A percentile compares a stretch with the other conserved stretches of the same genome.
Conservation (phyloP, 148 eudicot species). For the Fagopyrum tataricum region DNA sequence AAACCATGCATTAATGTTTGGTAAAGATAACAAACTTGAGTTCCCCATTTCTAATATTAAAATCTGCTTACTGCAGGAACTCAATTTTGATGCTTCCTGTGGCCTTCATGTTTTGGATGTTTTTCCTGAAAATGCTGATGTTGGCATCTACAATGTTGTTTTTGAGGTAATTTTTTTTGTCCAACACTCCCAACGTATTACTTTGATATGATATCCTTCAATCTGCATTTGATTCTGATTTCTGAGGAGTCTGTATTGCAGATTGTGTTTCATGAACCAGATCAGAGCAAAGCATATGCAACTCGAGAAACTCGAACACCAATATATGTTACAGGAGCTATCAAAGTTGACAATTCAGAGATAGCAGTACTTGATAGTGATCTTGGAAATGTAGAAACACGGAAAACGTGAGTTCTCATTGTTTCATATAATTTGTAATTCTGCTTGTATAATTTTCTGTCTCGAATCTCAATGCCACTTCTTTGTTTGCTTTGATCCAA, state of each 20-base stretch:
- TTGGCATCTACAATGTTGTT: constrained; percentile 68
- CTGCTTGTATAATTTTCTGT: not conserved
- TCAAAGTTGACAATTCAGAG: constrained; percentile 58
- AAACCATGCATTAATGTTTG: not conserved
- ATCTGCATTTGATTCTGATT: constrained; percentile 1
- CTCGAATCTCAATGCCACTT: not conserved
- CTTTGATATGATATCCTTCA: constrained; percentile 11
- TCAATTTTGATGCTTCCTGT: constrained; percentile 52
- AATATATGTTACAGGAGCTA: constrained; percentile 56
- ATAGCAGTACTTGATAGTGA: constrained; percentile 75
- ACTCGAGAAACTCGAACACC: constrained; percentile 60
- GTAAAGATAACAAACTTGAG: not conserved
- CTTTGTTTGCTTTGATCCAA: not conserved
- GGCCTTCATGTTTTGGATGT: constrained; percentile 62
- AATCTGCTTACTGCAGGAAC: constrained; percentile 42
- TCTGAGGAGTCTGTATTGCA: constrained; percentile 19
- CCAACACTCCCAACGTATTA: not conserved
- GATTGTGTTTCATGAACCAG: constrained; percentile 67
- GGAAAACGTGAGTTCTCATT: constrained; percentile 43
- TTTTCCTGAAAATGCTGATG: constrained; percentile 56
- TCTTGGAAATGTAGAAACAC: constrained; percentile 53
- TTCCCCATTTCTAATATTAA: constrained; percentile 12
- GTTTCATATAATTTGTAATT: not conserved
- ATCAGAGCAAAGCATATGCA: constrained; percentile 45
- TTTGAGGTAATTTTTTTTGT: constrained; percentile 47